Conservation (phyloP, 2,329 filamentous ascomycete species). For the Orbilia blumenaviensis region DNA sequence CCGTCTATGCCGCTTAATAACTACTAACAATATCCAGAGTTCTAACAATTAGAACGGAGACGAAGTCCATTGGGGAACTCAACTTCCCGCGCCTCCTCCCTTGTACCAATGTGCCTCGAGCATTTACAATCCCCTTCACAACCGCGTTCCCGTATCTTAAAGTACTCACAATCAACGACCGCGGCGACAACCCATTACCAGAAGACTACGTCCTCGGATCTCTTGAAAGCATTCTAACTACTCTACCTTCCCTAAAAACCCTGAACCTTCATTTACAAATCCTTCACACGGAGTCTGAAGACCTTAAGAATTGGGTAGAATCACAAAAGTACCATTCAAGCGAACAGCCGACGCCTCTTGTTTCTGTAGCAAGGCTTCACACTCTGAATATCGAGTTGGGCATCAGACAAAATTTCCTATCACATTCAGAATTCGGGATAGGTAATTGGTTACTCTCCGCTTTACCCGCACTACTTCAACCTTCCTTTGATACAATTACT, state of each 20-base stretch:
- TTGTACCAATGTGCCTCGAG: background rate
- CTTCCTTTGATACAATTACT: background rate
- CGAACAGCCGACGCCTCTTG: background rate
- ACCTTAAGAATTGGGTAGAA: background rate
- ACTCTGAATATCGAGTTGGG: background rate
- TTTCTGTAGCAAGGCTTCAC: background rate
- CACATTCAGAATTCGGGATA: background rate
- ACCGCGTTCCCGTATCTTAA: conserved; percentile 15
- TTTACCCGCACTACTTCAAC: background rate
- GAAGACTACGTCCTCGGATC: background rate
- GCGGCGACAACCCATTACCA: background rate
- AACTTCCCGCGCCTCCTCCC: background rate
- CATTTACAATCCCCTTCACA: background rate
- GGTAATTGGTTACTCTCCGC: background rate
- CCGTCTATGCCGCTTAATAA: background rate
- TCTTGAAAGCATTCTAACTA: background rate
- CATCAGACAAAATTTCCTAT: background rate
- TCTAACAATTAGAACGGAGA: background rate
- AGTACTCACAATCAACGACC: background rate
- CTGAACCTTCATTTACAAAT: background rate
- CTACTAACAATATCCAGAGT: background rate
- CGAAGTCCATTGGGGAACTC: background rate
- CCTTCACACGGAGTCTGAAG: background rate
- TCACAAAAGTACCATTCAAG: background rate
- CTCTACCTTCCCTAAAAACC: background rate